Percentiles rank a stretch among this genome's conserved stretches.
phyloP scores from a whole-genome alignment of 1,139 yeast species.

The Pichia cactophila region DNA sequence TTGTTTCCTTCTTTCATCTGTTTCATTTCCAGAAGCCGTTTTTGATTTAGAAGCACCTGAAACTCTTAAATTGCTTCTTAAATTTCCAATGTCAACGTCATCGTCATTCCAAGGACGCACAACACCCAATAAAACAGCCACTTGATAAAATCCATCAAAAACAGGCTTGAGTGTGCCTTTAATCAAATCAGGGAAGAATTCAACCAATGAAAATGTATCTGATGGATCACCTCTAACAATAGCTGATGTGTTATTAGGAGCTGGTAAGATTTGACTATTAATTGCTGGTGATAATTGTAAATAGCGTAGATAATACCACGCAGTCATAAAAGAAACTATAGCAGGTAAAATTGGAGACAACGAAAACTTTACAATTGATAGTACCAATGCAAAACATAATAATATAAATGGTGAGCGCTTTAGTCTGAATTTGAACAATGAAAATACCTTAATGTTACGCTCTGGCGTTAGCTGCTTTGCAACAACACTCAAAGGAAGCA shows the following conservation, averaged over 20 bases:
- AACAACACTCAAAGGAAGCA: constrained; percentile 74
- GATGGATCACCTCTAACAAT: constrained; percentile 70
- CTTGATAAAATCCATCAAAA: constrained; percentile 46
- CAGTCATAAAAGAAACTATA: constrained; percentile 55
- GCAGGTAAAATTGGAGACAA: constrained; percentile 55
- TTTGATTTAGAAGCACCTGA: constrained; percentile 26
- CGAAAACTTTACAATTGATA: constrained; percentile 37
- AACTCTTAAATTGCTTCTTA: constrained; percentile 53
- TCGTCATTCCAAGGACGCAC: constrained; percentile 64
- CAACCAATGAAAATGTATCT: constrained; percentile 76
- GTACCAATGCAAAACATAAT: constrained; percentile 36
- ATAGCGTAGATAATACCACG: constrained; percentile 75
- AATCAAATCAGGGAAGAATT: constrained; percentile 63
- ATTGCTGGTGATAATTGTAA: constrained; percentile 41
- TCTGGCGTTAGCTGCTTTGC: constrained; percentile 87
- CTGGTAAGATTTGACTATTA: constrained; percentile 22
- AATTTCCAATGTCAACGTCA: constrained; percentile 65
- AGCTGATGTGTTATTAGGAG: constrained; percentile 5
- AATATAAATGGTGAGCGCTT: constrained; percentile 67
- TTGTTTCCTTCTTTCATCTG: constrained; percentile 73
- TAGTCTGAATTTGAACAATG: constrained; percentile 60
- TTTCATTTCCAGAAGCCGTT: not conserved
- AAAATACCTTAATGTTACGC: constrained; percentile 64
- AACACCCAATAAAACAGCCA: constrained; percentile 46
- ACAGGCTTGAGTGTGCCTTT: constrained; percentile 48